These are phyloP conservation scores for Pharnaceum exiguum DNA, from an alignment of 148 eudicot species.

Conservation along the genomic window DNA sequence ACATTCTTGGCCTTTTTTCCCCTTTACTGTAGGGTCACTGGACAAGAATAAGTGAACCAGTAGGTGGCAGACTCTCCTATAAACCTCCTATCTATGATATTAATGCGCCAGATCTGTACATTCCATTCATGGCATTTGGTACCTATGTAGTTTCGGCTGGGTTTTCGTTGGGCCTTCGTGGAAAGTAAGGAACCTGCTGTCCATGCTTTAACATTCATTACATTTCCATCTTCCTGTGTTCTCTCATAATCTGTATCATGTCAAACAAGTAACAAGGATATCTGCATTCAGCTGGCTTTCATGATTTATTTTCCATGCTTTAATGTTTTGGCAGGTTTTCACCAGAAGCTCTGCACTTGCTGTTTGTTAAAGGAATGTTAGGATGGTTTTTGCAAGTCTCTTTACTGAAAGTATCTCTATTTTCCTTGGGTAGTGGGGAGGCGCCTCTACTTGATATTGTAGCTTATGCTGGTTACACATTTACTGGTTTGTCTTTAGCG, in stretches of 20 bases:
- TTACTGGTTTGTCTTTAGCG: conserved; percentile 52
- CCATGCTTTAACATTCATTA: neutral
- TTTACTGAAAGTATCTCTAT: conserved; percentile 48
- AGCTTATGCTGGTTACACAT: conserved; percentile 58
- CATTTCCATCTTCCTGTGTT: neutral
- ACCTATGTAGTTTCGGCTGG: conserved; percentile 88
- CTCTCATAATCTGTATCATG: neutral
- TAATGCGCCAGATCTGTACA: conserved; percentile 87
- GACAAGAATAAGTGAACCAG: conserved; percentile 97
- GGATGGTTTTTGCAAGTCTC: conserved; percentile 21
- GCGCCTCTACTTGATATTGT: conserved; percentile 59
- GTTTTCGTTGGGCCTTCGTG: conserved; percentile 67
- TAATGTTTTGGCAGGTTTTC: too few species aligned
- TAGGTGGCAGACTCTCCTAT: conserved; percentile 91
- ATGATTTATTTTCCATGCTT: too few species aligned
- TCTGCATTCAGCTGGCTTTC: too few species aligned
- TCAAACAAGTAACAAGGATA: too few species aligned
- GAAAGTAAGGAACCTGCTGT: conserved; percentile 75
- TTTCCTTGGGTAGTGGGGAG: conserved; percentile 43
- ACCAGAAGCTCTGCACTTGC: conserved; percentile 21
- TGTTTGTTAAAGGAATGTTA: conserved; percentile 20
- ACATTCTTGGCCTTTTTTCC: neutral
- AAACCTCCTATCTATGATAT: conserved; percentile 92
- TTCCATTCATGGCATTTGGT: conserved; percentile 91
- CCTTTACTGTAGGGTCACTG: conserved; percentile 62